These are phyloP conservation scores for Arctium minus DNA, from an alignment of 129 eudicot genomes.

Conservation along the genomic window DNA sequence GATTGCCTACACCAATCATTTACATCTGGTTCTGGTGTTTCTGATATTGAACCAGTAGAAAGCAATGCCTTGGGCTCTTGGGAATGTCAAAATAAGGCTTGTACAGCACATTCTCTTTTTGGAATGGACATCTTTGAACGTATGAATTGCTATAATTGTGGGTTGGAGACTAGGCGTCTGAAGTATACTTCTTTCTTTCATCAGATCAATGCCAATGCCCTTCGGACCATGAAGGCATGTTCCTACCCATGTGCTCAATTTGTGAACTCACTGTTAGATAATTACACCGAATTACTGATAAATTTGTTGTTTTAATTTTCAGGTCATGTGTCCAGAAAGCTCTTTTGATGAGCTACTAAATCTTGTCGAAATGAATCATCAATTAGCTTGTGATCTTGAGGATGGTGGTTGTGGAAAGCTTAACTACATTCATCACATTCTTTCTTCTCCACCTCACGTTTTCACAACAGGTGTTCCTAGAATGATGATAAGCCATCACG, in stretches of 20 bases:
- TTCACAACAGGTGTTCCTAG: constrained; percentile 65
- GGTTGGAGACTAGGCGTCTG: constrained; percentile 77
- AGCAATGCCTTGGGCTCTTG: constrained; percentile 54
- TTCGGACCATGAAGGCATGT: constrained; percentile 86
- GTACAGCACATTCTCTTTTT: constrained; percentile 81
- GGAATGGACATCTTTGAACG: constrained; percentile 91
- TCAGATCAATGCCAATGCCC: constrained; percentile 91
- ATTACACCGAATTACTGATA: background rate
- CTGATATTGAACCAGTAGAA: constrained; percentile 50
- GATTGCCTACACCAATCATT: constrained; percentile 83
- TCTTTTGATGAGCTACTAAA: constrained; percentile 79
- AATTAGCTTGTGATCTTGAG: constrained; percentile 85
- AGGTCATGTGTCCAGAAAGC: constrained; percentile 78
- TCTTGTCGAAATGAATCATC: constrained; percentile 82
- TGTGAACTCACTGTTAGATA: background rate
- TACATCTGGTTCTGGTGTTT: constrained; percentile 34
- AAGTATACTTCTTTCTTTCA: constrained; percentile 92
- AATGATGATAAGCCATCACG: background rate
- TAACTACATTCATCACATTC: constrained; percentile 79
- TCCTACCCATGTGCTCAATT: constrained; percentile 8
- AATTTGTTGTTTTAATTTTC: background rate
- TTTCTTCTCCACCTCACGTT: constrained; percentile 77
- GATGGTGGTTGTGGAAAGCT: constrained; percentile 87
- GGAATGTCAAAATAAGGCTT: constrained; percentile 71
- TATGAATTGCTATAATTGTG: constrained; percentile 75